phyloP scores from a whole-genome alignment of 352 stramenopile species.

The Globisporangium cederbergense region DNA sequence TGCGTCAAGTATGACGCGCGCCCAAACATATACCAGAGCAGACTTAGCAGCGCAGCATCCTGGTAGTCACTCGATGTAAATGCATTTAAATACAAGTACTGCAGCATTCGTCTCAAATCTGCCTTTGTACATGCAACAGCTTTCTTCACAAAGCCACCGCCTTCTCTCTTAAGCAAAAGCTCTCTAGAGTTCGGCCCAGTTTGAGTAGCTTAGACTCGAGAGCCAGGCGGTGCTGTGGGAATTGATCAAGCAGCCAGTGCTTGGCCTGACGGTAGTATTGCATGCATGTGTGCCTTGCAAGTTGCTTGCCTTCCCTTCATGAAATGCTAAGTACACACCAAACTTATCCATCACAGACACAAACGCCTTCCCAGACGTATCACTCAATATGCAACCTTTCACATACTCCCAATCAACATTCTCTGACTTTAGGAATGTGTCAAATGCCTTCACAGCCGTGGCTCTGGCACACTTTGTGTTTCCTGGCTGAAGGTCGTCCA shows the following conservation, averaged over 20 bases:
- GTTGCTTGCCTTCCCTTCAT: neutral
- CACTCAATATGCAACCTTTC: neutral
- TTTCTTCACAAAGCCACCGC: neutral
- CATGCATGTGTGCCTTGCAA: neutral
- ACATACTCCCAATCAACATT: neutral
- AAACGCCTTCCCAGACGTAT: neutral
- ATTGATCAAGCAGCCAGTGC: neutral
- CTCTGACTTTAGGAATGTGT: too few species aligned
- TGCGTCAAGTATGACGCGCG: neutral
- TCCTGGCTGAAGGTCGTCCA: too few species aligned
- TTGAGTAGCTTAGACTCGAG: slow-evolving; percentile 2
- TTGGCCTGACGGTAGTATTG: neutral
- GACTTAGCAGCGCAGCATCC: neutral
- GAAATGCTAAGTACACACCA: neutral
- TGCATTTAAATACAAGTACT: neutral
- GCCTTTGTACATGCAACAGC: neutral
- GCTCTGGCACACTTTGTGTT: too few species aligned
- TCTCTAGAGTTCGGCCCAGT: neutral
- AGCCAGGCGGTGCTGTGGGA: neutral
- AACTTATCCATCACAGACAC: neutral
- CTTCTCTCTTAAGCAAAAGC: slow-evolving; percentile 1
- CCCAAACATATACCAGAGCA: neutral
- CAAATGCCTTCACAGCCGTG: too few species aligned
- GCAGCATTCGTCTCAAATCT: slow-evolving; percentile 1
- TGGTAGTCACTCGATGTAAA: neutral